A percentile compares a stretch with the other conserved stretches of the same genome.
These are phyloP conservation scores for Didymosphaeria variabile DNA, from an alignment of 2,329 filamentous ascomycete species.

Conservation along the genomic window DNA sequence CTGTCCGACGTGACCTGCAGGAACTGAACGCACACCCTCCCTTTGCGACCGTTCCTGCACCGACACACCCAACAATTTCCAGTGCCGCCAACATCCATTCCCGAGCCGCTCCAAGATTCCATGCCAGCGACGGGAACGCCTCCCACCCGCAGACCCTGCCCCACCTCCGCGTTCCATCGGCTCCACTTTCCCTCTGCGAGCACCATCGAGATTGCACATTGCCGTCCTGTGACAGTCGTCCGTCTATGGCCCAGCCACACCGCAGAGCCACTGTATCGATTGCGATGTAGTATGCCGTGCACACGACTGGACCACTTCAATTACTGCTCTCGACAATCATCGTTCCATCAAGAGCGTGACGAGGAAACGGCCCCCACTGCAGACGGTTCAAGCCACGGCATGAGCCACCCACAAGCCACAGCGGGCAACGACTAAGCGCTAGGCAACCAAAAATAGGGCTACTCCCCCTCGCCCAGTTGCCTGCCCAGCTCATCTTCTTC, in stretches of 20 bases:
- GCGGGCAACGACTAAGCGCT: neutral
- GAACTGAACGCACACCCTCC: too few species aligned
- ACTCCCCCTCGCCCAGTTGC: neutral
- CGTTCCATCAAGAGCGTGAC: neutral
- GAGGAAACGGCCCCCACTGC: neutral
- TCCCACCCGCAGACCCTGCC: neutral
- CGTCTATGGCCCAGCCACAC: too few species aligned
- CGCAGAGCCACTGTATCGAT: too few species aligned
- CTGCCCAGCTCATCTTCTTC: neutral
- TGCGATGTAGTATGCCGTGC: too few species aligned
- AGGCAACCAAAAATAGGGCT: conserved; percentile 11
- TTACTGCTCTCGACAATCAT: neutral
- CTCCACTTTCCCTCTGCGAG: conserved; percentile 6
- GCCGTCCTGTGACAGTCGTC: too few species aligned
- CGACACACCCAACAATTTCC: too few species aligned
- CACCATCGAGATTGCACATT: conserved; percentile 1
- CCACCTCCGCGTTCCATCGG: conserved; percentile 3
- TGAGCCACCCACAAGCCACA: conserved; percentile 6
- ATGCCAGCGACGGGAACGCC: conserved; percentile 5
- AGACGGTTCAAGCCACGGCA: neutral
- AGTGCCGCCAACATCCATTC: neutral
- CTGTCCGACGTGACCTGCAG: neutral
- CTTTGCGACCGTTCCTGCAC: too few species aligned
- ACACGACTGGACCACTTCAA: too few species aligned
- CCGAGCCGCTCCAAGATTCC: conserved; percentile 10